These are phyloP conservation scores for Dryas octopetala DNA, from an alignment of 306 rosid species.

Conservation along the genomic window DNA sequence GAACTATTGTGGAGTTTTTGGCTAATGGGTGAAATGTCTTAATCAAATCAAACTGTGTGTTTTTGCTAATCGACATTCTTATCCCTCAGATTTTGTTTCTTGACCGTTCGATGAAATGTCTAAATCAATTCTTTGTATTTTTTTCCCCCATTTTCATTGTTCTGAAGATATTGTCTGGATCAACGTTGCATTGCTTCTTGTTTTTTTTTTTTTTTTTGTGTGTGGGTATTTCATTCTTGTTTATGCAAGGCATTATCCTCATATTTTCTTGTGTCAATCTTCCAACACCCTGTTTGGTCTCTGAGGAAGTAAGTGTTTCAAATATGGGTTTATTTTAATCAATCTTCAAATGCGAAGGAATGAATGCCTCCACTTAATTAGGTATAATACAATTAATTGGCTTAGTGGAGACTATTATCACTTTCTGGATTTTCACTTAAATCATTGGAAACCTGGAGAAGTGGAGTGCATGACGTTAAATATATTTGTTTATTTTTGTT, in stretches of 20 bases:
- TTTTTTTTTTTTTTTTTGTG: background rate
- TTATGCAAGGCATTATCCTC: background rate
- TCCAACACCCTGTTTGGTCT: conserved; percentile 11
- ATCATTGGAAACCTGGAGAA: background rate
- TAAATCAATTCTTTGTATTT: conserved; percentile 22
- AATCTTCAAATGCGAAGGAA: background rate
- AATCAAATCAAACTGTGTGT: conserved; percentile 3
- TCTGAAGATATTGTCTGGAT: conserved; percentile 6
- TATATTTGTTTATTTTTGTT: background rate
- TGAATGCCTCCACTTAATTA: background rate
- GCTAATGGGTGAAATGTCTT: conserved; percentile 8
- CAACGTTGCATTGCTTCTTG: conserved; percentile 1
- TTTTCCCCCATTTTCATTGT: background rate
- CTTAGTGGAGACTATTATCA: background rate
- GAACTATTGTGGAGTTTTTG: background rate
- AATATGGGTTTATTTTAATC: background rate
- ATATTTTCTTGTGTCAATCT: background rate
- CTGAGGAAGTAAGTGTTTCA: conserved; percentile 16
- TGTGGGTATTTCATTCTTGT: background rate
- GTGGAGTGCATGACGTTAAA: background rate
- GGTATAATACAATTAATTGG: background rate
- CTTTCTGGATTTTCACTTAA: background rate
- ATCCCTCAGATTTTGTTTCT: conserved; percentile 19
- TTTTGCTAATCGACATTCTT: conserved; percentile 7
- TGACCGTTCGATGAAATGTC: conserved; percentile 28